Conservation (phyloP, 2,329 filamentous ascomycete species). For the Cadophora sp. region DNA sequence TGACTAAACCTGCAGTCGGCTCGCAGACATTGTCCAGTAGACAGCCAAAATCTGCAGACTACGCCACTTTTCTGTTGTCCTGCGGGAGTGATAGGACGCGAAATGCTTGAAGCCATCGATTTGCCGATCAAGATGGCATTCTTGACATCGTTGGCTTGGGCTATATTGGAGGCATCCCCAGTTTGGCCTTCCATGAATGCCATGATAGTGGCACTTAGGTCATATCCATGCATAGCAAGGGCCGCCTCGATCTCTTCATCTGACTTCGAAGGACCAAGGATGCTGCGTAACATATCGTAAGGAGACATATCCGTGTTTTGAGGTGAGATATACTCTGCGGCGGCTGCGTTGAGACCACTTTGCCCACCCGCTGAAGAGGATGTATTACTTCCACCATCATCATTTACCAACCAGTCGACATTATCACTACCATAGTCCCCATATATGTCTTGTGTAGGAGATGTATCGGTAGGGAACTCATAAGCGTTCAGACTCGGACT, state of each 20-base stretch:
- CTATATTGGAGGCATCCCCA: slow-evolving; percentile 53
- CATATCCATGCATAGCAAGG: slow-evolving; percentile 87
- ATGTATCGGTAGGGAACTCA: slow-evolving; percentile 85
- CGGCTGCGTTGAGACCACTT: slow-evolving; percentile 77
- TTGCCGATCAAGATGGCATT: slow-evolving; percentile 84
- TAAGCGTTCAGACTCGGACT: slow-evolving; percentile 95
- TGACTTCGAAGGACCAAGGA: slow-evolving; percentile 84
- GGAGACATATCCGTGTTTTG: slow-evolving; percentile 90
- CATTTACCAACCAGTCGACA: slow-evolving; percentile 93
- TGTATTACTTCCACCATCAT: slow-evolving; percentile 82
- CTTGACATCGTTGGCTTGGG: slow-evolving; percentile 60
- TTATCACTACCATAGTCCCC: slow-evolving; percentile 93
- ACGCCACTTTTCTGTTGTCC: slow-evolving; percentile 82
- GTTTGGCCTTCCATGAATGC: slow-evolving; percentile 81
- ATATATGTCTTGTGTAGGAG: slow-evolving; percentile 82
- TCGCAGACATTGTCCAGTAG: slow-evolving; percentile 91
- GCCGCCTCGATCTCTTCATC: slow-evolving; percentile 96
- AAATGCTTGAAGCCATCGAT: slow-evolving; percentile 77
- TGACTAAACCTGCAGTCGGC: slow-evolving; percentile 98
- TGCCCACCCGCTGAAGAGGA: slow-evolving; percentile 73
- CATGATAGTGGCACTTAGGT: slow-evolving; percentile 89
- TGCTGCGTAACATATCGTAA: slow-evolving; percentile 96
- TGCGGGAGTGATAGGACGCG: slow-evolving; percentile 77
- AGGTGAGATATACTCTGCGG: slow-evolving; percentile 76
- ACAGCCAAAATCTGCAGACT: slow-evolving; percentile 96